Percentiles rank a stretch among this genome's conserved stretches.
Evolutionary conservation across 1,284 basidiomycete genomes (phyloP).

Genomic region (Cutaneotrichosporon spelunceum): DNA sequence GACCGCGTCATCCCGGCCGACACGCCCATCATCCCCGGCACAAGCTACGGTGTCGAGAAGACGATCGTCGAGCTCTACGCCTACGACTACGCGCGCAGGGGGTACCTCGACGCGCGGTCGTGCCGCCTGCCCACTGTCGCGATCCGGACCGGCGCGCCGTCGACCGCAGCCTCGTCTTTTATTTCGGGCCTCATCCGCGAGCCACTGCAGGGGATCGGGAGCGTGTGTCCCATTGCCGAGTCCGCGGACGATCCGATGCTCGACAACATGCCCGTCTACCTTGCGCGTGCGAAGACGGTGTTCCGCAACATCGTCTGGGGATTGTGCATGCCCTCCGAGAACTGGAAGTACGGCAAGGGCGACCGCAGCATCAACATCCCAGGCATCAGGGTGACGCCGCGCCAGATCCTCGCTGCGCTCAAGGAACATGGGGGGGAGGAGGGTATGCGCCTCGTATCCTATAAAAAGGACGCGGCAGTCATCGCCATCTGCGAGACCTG

Average conservation of each 20-base stretch:
- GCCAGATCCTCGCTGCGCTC: constrained; percentile 50
- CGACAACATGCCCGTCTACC: constrained; percentile 58
- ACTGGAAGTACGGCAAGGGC: constrained; percentile 34
- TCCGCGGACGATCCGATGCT: constrained; percentile 41
- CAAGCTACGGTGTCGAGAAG: constrained; percentile 62
- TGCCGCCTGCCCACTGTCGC: constrained; percentile 63
- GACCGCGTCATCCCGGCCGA: constrained; percentile 47
- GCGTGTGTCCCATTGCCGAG: constrained; percentile 57
- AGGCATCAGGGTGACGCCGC: constrained; percentile 49
- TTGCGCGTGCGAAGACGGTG: constrained; percentile 57
- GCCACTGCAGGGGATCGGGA: constrained; percentile 58
- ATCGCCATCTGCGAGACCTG: constrained; percentile 50
- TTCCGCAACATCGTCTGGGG: constrained; percentile 52
- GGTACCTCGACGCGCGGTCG: constrained; percentile 62
- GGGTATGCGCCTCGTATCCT: constrained; percentile 44
- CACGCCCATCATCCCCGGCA: constrained; percentile 60
- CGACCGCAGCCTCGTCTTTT: constrained; percentile 62
- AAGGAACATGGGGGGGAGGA: constrained; percentile 43
- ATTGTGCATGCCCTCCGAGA: constrained; percentile 43
- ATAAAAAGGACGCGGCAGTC: constrained; percentile 47
- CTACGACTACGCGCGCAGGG: constrained; percentile 62
- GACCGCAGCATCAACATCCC: constrained; percentile 51
- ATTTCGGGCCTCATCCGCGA: constrained; percentile 65
- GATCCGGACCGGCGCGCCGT: constrained; percentile 59
- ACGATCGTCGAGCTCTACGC: constrained; percentile 61